Conservation (phyloP, 768 basidiomycete species). For the Kwoniella botswanensis region DNA sequence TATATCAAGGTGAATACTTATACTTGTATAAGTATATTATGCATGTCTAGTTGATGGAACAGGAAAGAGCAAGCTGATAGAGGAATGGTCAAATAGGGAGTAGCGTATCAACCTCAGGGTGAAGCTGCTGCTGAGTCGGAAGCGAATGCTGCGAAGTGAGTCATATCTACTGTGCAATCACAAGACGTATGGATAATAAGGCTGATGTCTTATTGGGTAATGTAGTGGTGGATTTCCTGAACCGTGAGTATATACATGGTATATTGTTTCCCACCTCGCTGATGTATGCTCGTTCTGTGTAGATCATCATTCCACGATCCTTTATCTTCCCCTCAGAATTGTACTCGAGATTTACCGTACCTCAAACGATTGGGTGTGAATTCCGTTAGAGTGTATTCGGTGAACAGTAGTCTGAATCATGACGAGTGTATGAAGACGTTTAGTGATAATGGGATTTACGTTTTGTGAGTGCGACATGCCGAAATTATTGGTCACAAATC, state of each 20-base stretch:
- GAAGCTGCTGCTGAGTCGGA: constrained; percentile 41
- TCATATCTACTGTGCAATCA: neutral
- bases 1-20: constrained; percentile 74
- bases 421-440: constrained; percentile 82
- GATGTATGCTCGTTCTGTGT: neutral
- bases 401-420: constrained; percentile 80
- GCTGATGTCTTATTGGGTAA: neutral
- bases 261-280: neutral
- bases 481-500: neutral
- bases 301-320: constrained; percentile 76
- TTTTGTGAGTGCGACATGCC: constrained; percentile 67
- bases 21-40: constrained; percentile 1
- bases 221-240: constrained; percentile 58
- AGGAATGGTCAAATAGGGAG: constrained; percentile 33
- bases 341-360: constrained; percentile 78
- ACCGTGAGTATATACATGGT: constrained; percentile 58
- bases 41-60: neutral
- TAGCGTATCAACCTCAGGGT: constrained; percentile 55
- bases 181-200: neutral
- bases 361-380: constrained; percentile 79
- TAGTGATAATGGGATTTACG: constrained; percentile 80
- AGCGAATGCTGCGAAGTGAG: constrained; percentile 55
- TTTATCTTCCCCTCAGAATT: constrained; percentile 69
- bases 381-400: constrained; percentile 82
- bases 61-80: neutral